Evolutionary conservation across 441 rosid species (phyloP).

Genomic region (Gossypium gossypioides): DNA sequence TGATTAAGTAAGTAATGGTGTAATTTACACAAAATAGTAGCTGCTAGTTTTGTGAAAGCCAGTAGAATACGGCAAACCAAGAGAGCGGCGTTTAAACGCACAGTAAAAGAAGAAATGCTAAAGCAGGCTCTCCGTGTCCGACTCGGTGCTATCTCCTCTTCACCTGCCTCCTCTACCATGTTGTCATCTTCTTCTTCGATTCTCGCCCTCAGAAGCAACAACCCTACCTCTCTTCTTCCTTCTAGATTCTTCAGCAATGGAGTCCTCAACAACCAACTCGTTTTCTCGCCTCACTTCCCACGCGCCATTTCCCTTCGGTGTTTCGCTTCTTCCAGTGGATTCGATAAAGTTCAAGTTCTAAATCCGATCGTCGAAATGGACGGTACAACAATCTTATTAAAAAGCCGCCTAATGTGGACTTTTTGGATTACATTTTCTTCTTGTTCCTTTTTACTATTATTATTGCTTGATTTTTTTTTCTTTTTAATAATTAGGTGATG

Average conservation of each 20-base stretch:
- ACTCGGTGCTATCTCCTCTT: slow-evolving; percentile 30
- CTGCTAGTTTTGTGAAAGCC: background rate
- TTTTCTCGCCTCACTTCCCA: slow-evolving; percentile 24
- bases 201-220: slow-evolving; percentile 13
- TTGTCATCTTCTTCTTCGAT: slow-evolving; percentile 20
- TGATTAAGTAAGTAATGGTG: too few relatives aligned
- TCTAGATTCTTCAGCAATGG: slow-evolving; percentile 20
- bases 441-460: background rate
- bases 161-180: slow-evolving; percentile 31
- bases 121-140: slow-evolving; percentile 20
- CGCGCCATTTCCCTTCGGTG: slow-evolving; percentile 49
- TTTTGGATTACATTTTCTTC: background rate
- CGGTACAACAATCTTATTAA: slow-evolving; percentile 29
- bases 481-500: slow-evolving; percentile 52
- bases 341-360: slow-evolving; percentile 57
- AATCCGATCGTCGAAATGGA: slow-evolving; percentile 94
- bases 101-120: slow-evolving; percentile 18
- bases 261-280: slow-evolving; percentile 23
- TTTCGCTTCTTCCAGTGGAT: slow-evolving; percentile 49
- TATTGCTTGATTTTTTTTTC: background rate
- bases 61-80: background rate
- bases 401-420: background rate
- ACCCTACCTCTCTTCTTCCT: slow-evolving; percentile 19
- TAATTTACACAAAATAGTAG: too few relatives aligned
- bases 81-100: background rate